Base-by-base conservation (phyloP, 129 eudicot genomes). In the Pittosporum tobira region DNA sequence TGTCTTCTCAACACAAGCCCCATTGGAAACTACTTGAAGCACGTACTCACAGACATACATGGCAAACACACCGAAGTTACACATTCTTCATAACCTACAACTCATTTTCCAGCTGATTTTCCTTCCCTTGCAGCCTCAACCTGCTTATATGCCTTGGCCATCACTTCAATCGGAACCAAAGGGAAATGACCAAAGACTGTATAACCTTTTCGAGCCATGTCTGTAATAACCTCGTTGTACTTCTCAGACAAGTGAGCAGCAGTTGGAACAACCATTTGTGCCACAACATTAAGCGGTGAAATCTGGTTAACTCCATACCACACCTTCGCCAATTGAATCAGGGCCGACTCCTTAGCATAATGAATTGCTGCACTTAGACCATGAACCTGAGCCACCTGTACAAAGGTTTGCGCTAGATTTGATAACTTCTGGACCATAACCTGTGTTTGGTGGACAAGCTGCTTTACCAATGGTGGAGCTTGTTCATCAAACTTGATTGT, bases 131-230 rank as follows among this genome's bases (percentile, higher is more conserved):
- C 64, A 1, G 82, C 56, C 72, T 77, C 82, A 42, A 74, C 79
- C 68, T 73, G 78, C 68, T 78, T 79, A 64, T 74, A 81, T 7
- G 96, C 96, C 66, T 72, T 76, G 22, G 72, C 71, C 28, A 84
- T 66, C 20, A 81, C 94, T 4, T 76, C 77, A 1, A 79, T 54
- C 1, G 96, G 96, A 23, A 84, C 50, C 34, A 64, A 57, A 0
- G 96, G 96, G 23, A 81, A 18, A 61, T 81, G 66, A 59, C 61
- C 43, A 21, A 70, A 76, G 7, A 76, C 20, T 29, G 57, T 36
- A 57, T 81, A 71, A 52, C 89, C 94, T 69, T 81, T 74, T 7
- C 21, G 70, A 1, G 42, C 57, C 82, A 81, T 8, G 36, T 65
- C 61, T 0, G 45, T 10, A 10, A 81, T 65, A 13, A 73, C 27